These are phyloP conservation scores for Funneliformis geosporum DNA, from an alignment of 192 early-diverging fungal species.

Conservation along the genomic window DNA sequence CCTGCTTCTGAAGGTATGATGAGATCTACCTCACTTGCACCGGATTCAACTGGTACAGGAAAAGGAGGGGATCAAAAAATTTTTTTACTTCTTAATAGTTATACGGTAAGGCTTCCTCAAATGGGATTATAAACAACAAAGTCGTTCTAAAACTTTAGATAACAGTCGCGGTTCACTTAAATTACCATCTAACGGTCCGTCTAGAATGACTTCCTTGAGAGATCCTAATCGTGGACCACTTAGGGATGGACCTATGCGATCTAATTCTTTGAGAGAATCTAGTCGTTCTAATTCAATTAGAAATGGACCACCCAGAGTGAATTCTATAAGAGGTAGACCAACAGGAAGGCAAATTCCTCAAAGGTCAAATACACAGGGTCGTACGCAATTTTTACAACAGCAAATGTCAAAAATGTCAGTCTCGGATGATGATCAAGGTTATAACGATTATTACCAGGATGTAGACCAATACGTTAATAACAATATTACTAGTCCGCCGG, in stretches of 20 bases:
- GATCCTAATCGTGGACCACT: neutral
- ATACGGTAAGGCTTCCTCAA: neutral
- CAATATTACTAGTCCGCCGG: neutral
- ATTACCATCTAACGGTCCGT: neutral
- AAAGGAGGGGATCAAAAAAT: neutral
- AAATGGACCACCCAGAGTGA: neutral
- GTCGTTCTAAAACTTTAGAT: slow-evolving; percentile 22
- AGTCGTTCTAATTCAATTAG: neutral
- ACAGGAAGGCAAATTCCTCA: neutral
- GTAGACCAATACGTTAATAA: neutral
- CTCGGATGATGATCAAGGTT: neutral
- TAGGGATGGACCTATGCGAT: neutral
- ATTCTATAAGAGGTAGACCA: neutral
- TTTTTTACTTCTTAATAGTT: neutral
- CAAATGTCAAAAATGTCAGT: slow-evolving; percentile 15
- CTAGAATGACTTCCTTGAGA: neutral
- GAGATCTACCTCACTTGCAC: neutral
- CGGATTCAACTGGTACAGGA: neutral
- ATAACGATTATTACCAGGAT: slow-evolving; percentile 8
- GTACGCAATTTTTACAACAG: slow-evolving; percentile 15
- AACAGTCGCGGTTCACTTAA: slow-evolving; percentile 20
- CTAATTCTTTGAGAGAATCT: neutral
- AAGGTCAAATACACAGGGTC: slow-evolving; percentile 1
- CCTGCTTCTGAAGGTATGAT: neutral
- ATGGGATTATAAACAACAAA: neutral